Evolutionary conservation across 305 asterid genomes (phyloP).

Genomic region (Euphrasia arctica): DNA sequence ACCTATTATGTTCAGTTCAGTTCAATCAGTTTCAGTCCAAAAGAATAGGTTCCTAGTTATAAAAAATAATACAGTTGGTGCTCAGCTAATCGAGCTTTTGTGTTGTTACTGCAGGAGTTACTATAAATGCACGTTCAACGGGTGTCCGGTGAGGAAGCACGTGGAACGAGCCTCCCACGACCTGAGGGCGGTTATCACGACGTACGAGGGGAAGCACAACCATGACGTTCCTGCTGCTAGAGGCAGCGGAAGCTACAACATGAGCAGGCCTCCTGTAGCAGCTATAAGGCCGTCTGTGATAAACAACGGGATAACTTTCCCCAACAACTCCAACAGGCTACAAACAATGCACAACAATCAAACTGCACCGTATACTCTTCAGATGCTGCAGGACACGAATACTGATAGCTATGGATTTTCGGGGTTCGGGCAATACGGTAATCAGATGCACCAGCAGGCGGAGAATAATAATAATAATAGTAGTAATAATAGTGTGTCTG

Average conservation of each 20-base stretch:
- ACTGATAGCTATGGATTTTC: too few relatives aligned
- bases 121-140: slow-evolving; percentile 85
- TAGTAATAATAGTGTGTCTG: slow-evolving; percentile 25
- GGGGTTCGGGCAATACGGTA: slow-evolving; percentile 30
- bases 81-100: background rate
- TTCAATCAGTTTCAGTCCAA: too few relatives aligned
- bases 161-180: slow-evolving; percentile 94
- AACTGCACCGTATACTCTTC: slow-evolving; percentile 54
- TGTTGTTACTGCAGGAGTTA: slow-evolving; percentile 54
- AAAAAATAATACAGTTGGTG: too few relatives aligned
- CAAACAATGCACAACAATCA: slow-evolving; percentile 39
- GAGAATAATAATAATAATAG: too few relatives aligned
- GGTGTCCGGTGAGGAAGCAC: slow-evolving; percentile 89
- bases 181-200: slow-evolving; percentile 77
- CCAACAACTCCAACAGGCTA: slow-evolving; percentile 17
- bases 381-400: slow-evolving; percentile 55
- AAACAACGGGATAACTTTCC: too few relatives aligned
- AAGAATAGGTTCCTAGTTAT: too few relatives aligned
- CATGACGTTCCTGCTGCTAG: slow-evolving; percentile 95
- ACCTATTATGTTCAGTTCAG: too few relatives aligned
- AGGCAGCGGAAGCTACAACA: slow-evolving; percentile 57
- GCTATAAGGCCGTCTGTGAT: slow-evolving; percentile 51
- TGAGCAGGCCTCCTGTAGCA: slow-evolving; percentile 34
- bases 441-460: too few relatives aligned
- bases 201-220: slow-evolving; percentile 92